Percentiles rank a stretch among this genome's conserved stretches.
Conservation (phyloP, 1,284 basidiomycete species). For the Peniophora sp. region DNA sequence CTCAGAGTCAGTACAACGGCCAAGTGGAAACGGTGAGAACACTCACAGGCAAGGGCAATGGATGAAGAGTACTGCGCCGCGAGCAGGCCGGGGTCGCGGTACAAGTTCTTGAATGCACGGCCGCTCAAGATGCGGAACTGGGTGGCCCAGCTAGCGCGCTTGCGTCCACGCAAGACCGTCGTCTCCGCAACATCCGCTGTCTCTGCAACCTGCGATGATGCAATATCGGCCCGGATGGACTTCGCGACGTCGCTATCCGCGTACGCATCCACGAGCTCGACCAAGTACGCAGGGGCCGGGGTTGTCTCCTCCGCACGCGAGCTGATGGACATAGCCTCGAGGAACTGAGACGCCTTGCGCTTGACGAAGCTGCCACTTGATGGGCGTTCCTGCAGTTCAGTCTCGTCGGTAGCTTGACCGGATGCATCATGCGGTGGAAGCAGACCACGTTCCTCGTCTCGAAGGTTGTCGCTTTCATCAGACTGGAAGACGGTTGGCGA, state of each 20-base stretch:
- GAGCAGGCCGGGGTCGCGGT: slow-evolving; percentile 89
- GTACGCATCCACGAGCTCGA: slow-evolving; percentile 70
- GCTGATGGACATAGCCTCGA: slow-evolving; percentile 56
- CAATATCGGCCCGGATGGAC: slow-evolving; percentile 58
- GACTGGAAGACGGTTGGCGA: slow-evolving; percentile 27
- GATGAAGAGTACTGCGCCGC: slow-evolving; percentile 86
- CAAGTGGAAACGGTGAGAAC: background rate
- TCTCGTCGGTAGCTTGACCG: slow-evolving; percentile 33
- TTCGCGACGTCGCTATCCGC: slow-evolving; percentile 60
- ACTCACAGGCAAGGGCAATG: slow-evolving; percentile 74
- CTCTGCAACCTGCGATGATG: slow-evolving; percentile 27
- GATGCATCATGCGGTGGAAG: slow-evolving; percentile 21
- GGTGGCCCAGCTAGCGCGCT: slow-evolving; percentile 78
- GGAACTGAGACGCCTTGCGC: slow-evolving; percentile 69
- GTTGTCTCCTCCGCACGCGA: slow-evolving; percentile 24
- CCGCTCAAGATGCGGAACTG: slow-evolving; percentile 93
- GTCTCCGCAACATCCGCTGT: slow-evolving; percentile 64
- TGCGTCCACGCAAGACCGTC: slow-evolving; percentile 65
- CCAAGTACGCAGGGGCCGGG: slow-evolving; percentile 58
- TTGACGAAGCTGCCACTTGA: slow-evolving; percentile 47
- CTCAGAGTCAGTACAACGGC: slow-evolving; percentile 1
- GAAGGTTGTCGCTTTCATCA: slow-evolving; percentile 32
- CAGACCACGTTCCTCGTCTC: slow-evolving; percentile 55
- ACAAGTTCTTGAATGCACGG: slow-evolving; percentile 96
- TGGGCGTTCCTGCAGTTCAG: slow-evolving; percentile 42